Percentiles rank a stretch among this genome's conserved stretches.
Conservation (phyloP, 2,329 filamentous ascomycete species). For the Thelonectria rubi region DNA sequence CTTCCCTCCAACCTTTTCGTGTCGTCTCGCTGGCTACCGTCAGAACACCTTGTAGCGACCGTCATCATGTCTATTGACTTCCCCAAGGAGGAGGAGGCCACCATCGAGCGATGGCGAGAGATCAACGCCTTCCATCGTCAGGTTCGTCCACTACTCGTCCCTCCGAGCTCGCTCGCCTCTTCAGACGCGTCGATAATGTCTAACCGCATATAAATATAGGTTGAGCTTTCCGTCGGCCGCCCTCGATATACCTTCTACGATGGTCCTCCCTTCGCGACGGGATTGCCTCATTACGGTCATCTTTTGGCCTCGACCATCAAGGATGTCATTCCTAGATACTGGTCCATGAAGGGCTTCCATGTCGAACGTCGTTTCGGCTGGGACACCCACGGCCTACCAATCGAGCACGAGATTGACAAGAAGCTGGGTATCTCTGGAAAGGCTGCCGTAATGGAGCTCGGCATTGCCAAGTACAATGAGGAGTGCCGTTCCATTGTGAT, state of each 20-base stretch:
- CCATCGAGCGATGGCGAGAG: slow-evolving; percentile 88
- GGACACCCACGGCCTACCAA: slow-evolving; percentile 93
- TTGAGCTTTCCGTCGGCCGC: slow-evolving; percentile 83
- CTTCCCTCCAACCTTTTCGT: background rate
- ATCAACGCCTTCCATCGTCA: slow-evolving; percentile 91
- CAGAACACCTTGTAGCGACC: background rate
- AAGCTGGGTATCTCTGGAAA: slow-evolving; percentile 88
- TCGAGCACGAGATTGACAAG: slow-evolving; percentile 98
- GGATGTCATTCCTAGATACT: slow-evolving; percentile 95
- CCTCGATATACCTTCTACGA: slow-evolving; percentile 95
- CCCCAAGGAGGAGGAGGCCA: slow-evolving; percentile 86
- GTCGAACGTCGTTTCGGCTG: slow-evolving; percentile 94
- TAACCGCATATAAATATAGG: slow-evolving; percentile 46
- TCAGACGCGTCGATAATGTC: background rate
- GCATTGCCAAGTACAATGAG: slow-evolving; percentile 88
- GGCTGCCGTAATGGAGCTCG: slow-evolving; percentile 86
- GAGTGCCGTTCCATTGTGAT: slow-evolving; percentile 95
- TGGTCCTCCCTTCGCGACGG: slow-evolving; percentile 82
- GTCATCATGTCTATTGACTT: slow-evolving; percentile 85
- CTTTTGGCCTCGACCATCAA: slow-evolving; percentile 94
- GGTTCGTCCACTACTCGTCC: slow-evolving; percentile 53
- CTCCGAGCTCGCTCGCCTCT: background rate
- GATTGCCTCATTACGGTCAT: slow-evolving; percentile 73
- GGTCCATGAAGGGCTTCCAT: slow-evolving; percentile 96
- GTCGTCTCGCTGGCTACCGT: background rate